Evolutionary conservation across 192 early-diverging fungal species (phyloP), one percentile per base, ranked within the genome.

Genomic region (Phlyctochytrium arcticum): DNA sequence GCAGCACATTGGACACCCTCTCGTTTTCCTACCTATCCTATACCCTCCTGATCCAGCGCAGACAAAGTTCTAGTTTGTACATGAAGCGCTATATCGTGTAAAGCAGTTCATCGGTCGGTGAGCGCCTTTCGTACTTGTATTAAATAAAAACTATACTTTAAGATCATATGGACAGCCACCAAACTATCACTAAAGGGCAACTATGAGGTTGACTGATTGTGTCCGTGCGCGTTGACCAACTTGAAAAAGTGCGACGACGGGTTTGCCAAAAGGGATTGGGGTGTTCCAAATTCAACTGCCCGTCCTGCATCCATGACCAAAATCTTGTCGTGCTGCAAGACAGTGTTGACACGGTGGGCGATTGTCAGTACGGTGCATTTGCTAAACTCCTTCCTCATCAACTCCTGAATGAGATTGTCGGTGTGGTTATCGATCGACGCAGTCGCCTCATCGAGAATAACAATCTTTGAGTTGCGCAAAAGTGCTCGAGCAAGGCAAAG

Each of bases 261-360:
- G 36, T 84, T 69, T 32, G 66, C 73, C 62, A 89, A 62, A 33
- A 93, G 62, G 31, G 72, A 76, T 30, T 72, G 37, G 6, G 91
- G 90, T 29, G 84, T 74, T 33, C 87, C 90, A 49, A 78, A 85
- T 66, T 94, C 92, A 9, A 80, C 80, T 21, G 91, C 75, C 15
- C 71, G 57, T 21, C 91, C 91, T 19, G 73, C 71, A 47, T 90
- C 89, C 17, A 95, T 64, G 0, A 95, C 90, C 32, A 93, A 54
- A 27, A 95, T 86, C 15, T 80, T 72, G 62, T 89, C 87, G 54
- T 67, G 74, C 63, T 81, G 77, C 74, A 36, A 62, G 26, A 48
- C 53, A 44, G 48, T 61, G 62, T 48, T 69, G 63, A 60, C 57
- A 35, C 90, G 75, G 48, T 90, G 89, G 1, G 88, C 89, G 67